Evolutionary conservation across 2,329 filamentous ascomycete species (phyloP), one percentile per base, ranked within the genome.

Genomic region (Pseudomassariella vexata): DNA sequence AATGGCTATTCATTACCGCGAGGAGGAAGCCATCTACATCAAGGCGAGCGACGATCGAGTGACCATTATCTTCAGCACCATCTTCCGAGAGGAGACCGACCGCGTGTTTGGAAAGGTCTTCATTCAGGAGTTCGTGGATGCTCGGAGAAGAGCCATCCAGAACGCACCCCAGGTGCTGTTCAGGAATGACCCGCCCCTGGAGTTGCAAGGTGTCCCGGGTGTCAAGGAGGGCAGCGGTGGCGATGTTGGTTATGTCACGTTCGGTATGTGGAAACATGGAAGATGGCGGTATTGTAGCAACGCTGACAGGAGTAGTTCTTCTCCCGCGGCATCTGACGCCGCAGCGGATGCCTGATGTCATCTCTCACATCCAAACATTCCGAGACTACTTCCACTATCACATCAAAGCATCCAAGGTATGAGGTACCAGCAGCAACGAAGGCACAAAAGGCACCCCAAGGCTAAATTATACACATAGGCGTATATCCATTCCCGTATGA

Each of bases 341-440:
- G 10, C 87, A 95, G 61, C 79, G 88, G 55, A 86, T 94, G 66
- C 82, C 85, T 39, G 89, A 95, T 46, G 89, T 94, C 57, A 98
- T 99, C 48, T 95, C 89, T 30, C 94, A 98, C 60, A 96, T 99
- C 51, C 94, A 99, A 65, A 99, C 92, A 10, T 98, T 98, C 85
- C 85, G 92, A 46, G 92, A 98, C 57, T 98, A 98, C 64, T 98
- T 99, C 73, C 92, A 99, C 63, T 99, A 99, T 62, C 92, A 98
- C 63, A 98, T 98, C 66, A 98, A 98, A 67, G 94, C 92, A 19
- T 95, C 89, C 41, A 98, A 98, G 72, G 77, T 79, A 59, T 32
- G 42, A 24, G 10, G 12, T 19, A 9, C 6, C n/a, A n/a, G n/a
- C n/a, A n/a, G n/a, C n/a, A n/a, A n/a, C n/a, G n/a, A n/a, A n/a